Evolutionary conservation across 1,139 yeast species (phyloP), one percentile per base, ranked within the genome.

Genomic region (Debaryomyces fabryi): DNA sequence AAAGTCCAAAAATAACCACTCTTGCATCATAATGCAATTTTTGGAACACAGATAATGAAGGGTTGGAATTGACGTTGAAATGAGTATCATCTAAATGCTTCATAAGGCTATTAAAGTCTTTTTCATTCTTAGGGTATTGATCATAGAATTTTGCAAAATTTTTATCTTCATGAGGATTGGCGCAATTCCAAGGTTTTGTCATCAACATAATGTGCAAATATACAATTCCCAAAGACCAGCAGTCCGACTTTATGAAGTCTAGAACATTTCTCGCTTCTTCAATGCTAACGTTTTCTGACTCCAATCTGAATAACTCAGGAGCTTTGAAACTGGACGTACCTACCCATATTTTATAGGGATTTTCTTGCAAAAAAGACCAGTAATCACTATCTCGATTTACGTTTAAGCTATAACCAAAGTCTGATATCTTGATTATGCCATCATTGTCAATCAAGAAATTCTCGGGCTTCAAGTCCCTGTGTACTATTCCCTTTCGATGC

Each of bases 251-350:
- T 34, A 67, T 67, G 45, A 72, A 68, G 24, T 60, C 54, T 24
- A 59, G 46, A n/a, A 52, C 44, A 4, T 53, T 48, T 32, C 49
- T 52, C 6, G 54, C 35, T 34, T 51, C 40, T 10, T 47, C 44
- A n/a, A 51, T 27, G 30, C 42, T 40, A 8, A 48, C 45, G 9
- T 48, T 54, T 12, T 50, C 49, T 1, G 42, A 42, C 9, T 72
- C 78, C 39, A 60, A 58, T 13, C 58, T 53, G 52, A 72, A 76
- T 37, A 79, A 57, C 56, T 81, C 85, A 0, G 86, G 85, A 0
- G 85, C 79, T 56, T 79, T 81, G 60, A 79, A 81, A 16, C 82
- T 74, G 33, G 68, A 70, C 1, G 86, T 81, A 1, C 86, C 86
- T 51, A 78, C 65, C 43, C 59, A 64, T 10, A 78, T 51, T 33